phyloP scores from a whole-genome alignment of 345 rosid species.

The Aurinia saxatilis region DNA sequence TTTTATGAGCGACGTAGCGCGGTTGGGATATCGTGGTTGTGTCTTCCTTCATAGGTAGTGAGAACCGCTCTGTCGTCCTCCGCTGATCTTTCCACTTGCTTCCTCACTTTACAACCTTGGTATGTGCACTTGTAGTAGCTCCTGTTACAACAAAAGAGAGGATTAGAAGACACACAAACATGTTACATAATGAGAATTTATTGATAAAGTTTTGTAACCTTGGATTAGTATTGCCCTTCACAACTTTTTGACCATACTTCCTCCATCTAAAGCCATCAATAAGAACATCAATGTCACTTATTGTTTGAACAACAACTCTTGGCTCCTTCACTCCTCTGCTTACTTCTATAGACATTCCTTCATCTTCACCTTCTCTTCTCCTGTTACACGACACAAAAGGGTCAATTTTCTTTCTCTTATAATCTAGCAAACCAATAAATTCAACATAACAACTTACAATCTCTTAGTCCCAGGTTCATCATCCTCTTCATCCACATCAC shows the following conservation, averaged over 20 bases:
- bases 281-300: conserved; percentile 91
- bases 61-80: conserved; percentile 85
- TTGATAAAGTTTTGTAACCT: conserved; percentile 43
- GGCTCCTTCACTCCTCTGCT: conserved; percentile 91
- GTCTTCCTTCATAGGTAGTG: conserved; percentile 99
- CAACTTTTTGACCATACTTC: conserved; percentile 97
- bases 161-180: conserved; percentile 16
- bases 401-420: background rate
- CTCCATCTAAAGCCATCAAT: conserved; percentile 98
- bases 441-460: conserved; percentile 48
- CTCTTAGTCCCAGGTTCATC: conserved; percentile 76
- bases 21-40: conserved; percentile 79
- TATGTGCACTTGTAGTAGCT: conserved; percentile 93
- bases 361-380: conserved; percentile 69
- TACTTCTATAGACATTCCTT: conserved; percentile 70
- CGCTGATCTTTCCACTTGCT: conserved; percentile 94
- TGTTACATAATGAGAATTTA: background rate
- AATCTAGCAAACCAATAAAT: too few species aligned
- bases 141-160: conserved; percentile 32
- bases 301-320: conserved; percentile 92
- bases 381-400: conserved; percentile 29
- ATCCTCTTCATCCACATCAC: conserved; percentile 58
- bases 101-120: conserved; percentile 79
- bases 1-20: conserved; percentile 52
- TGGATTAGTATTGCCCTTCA: conserved; percentile 97